Evolutionary conservation across 345 rosid species (phyloP), one percentile per base, ranked within the genome.

Genomic region (Nephelium lappaceum): DNA sequence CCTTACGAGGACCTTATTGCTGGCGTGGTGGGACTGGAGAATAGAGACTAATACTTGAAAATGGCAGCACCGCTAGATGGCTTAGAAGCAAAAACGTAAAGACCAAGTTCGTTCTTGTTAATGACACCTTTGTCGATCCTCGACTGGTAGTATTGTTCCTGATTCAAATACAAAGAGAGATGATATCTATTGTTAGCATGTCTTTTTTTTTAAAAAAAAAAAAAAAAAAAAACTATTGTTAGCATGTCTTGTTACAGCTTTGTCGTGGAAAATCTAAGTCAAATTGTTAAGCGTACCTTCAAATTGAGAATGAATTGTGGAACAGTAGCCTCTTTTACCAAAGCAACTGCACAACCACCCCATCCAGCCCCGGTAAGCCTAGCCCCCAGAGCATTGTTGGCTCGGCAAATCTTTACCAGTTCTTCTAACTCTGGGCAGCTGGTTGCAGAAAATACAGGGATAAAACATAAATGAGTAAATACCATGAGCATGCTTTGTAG

Each of bases 321-420:
- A 62, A 91, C 99, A 19, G 87, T 86, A 58, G 83, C 31, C 71
- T 94, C 98, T 77, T 91, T 94, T 55, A 96, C 98, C 72, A 96
- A 84, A 31, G 97, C 93, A 49, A 96, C 99, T 0, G 97, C 92
- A 57, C 99, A 96, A 57, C 99, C 98, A 14, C 99, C 99, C 99
- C 99, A 96, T 77, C 99, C 99, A 14, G 99, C 99, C 67, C 98
- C 99, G 0, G 98, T 96, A 24, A 96, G 95, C 85, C 99, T 93
- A 49, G 99, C 98, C 61, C 99, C 98, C 27, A 96, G 81, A 69
- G 99, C 98, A 61, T 86, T 93, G 21, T 87, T 89, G n/a, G 89
- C 89, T 11, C 88, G 87, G 86, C 92, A 85, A 62, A 86, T 68
- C 67, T 83, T 81, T 71, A 96, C 98, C 0, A 96, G 89, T 83